phyloP scores from a whole-genome alignment of 1,284 basidiomycete genomes.

The Lentinula novae-zelandiae region DNA sequence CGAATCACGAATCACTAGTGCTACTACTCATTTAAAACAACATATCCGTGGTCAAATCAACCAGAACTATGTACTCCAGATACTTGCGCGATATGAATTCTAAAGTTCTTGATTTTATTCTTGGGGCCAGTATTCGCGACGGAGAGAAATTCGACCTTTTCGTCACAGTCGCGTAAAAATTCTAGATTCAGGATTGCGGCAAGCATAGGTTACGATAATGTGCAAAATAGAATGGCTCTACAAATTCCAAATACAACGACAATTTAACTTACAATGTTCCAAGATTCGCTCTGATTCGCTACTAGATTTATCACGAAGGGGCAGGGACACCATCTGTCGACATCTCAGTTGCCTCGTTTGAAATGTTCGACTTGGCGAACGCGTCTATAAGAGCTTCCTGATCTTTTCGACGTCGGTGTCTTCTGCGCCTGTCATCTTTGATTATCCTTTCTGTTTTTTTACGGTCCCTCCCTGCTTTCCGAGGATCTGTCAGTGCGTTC shows the following conservation, averaged over 20 bases:
- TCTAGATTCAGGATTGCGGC: not conserved
- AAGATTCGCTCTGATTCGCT: not conserved
- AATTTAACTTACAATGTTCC: not conserved
- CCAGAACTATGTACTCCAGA: too few species aligned
- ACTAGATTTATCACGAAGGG: not conserved
- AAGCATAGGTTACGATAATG: not conserved
- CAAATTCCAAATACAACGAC: not conserved
- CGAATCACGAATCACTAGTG: too few species aligned
- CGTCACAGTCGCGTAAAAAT: too few species aligned
- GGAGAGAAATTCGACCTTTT: too few species aligned
- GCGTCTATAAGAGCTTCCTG: slow-evolving; percentile 76
- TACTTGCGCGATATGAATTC: too few species aligned
- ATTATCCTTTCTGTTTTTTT: slow-evolving; percentile 72
- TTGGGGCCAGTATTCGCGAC: too few species aligned
- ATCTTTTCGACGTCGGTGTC: slow-evolving; percentile 75
- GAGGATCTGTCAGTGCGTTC: slow-evolving; percentile 60
- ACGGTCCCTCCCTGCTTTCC: slow-evolving; percentile 55
- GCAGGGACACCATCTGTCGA: not conserved
- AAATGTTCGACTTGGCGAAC: slow-evolving; percentile 60
- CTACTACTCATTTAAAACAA: too few species aligned
- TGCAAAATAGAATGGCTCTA: not conserved
- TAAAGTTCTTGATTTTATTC: too few species aligned
- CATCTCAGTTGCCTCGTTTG: slow-evolving; percentile 26
- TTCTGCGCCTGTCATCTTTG: slow-evolving; percentile 73
- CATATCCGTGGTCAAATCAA: too few species aligned